Conservation (phyloP, 345 rosid genomes). For the Lumnitzera littorea region DNA sequence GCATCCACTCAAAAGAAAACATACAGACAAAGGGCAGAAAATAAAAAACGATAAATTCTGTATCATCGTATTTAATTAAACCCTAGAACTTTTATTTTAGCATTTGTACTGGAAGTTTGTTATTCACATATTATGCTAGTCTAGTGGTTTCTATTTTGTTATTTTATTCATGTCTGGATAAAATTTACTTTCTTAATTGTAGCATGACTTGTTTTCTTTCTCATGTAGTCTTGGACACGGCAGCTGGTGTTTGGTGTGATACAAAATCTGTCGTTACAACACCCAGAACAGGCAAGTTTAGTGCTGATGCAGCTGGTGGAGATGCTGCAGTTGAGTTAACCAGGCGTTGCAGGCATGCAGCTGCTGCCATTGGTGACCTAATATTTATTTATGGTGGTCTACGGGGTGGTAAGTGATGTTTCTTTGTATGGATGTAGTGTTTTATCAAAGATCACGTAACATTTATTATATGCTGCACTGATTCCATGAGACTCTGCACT, state of each 20-base stretch:
- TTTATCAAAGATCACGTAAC: neutral
- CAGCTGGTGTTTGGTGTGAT: constrained; percentile 99
- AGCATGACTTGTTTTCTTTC: constrained; percentile 9
- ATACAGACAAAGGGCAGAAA: too few relatives aligned
- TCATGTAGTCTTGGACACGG: constrained; percentile 86
- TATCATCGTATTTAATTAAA: too few relatives aligned
- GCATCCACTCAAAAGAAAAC: too few relatives aligned
- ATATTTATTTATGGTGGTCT: constrained; percentile 97
- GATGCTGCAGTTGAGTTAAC: constrained; percentile 99
- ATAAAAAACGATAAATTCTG: too few relatives aligned
- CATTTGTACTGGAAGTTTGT: too few relatives aligned
- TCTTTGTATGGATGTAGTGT: neutral
- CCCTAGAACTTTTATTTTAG: too few relatives aligned
- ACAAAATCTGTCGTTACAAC: constrained; percentile 94
- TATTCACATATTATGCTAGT: too few relatives aligned
- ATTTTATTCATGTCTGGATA: too few relatives aligned
- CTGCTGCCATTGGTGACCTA: constrained; percentile 91
- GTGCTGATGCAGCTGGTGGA: constrained; percentile 99
- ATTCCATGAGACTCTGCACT: too few relatives aligned
- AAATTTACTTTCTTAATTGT: neutral
- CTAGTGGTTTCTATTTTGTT: too few relatives aligned
- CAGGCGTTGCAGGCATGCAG: constrained; percentile 99
- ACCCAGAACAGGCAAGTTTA: constrained; percentile 91
- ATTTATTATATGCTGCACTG: neutral
- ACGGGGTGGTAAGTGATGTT: constrained; percentile 78